phyloP scores from a whole-genome alignment of 345 rosid genomes.

The Excoecaria cochinchinensis region DNA sequence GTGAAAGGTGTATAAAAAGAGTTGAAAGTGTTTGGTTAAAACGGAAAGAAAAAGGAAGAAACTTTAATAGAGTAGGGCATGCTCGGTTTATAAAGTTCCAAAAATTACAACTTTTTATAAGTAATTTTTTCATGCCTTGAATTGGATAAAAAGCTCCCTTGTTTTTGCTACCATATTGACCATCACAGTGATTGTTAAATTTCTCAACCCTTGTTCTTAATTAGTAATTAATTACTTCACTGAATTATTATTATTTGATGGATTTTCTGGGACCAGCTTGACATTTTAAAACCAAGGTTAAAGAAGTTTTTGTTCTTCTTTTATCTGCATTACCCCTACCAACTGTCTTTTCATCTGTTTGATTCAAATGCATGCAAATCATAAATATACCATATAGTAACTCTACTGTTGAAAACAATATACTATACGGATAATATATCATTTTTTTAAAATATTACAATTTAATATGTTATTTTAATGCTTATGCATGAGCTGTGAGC shows the following conservation, averaged over 20 bases:
- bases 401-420: background rate
- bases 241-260: background rate
- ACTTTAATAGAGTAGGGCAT: constrained; percentile 34
- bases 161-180: constrained; percentile 47
- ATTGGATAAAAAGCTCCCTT: constrained; percentile 38
- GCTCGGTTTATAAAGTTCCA: constrained; percentile 34
- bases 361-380: no score
- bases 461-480: no score
- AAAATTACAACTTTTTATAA: constrained; percentile 39
- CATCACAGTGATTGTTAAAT: constrained; percentile 36
- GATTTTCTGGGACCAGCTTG: constrained; percentile 30
- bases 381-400: no score
- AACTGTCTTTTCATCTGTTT: constrained; percentile 14
- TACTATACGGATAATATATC: no score
- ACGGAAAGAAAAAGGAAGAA: constrained; percentile 23
- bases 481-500: no score
- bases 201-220: constrained; percentile 24
- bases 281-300: constrained; percentile 32
- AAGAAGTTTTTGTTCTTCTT: constrained; percentile 31
- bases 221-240: constrained; percentile 15
- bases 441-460: no score
- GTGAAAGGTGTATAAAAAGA: background rate
- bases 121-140: constrained; percentile 35
- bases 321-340: constrained; percentile 26
- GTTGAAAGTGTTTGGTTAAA: background rate